Evolutionary conservation across 1,284 basidiomycete genomes (phyloP).

Genomic region (Tilletia walkeri): DNA sequence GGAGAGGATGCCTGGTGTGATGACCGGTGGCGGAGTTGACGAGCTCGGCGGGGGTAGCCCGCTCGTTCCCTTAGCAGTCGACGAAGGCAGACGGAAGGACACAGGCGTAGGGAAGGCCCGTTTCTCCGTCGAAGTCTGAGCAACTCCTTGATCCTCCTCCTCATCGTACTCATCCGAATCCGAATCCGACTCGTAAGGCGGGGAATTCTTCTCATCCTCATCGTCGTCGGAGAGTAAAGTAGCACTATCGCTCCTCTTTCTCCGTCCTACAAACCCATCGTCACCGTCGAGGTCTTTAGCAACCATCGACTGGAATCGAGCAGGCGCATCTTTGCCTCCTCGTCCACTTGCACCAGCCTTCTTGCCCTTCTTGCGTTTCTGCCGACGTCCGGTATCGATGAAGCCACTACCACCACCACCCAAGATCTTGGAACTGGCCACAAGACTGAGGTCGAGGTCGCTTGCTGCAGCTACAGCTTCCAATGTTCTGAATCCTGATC

Average conservation of each 20-base stretch:
- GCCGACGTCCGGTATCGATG: neutral
- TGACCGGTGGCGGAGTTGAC: neutral
- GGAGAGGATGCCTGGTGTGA: neutral
- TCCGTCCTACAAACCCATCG: constrained; percentile 29
- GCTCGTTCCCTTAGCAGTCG: neutral
- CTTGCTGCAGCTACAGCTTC: constrained; percentile 19
- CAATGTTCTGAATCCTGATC: neutral
- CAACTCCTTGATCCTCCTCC: constrained; percentile 21
- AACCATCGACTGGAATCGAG: constrained; percentile 33
- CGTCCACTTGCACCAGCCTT: constrained; percentile 22
- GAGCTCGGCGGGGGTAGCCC: neutral
- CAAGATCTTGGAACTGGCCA: constrained; percentile 29
- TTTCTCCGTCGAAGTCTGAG: constrained; percentile 14
- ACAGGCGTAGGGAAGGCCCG: constrained; percentile 21
- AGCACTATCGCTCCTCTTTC: constrained; percentile 3
- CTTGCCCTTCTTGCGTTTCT: constrained; percentile 19
- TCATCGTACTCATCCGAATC: constrained; percentile 23
- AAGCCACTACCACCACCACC: neutral
- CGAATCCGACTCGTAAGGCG: neutral
- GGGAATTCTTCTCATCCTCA: constrained; percentile 28
- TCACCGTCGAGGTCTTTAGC: constrained; percentile 21
- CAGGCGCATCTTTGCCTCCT: constrained; percentile 28
- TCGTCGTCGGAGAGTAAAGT: constrained; percentile 29
- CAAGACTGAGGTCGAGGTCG: constrained; percentile 24
- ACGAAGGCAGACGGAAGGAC: constrained; percentile 23